Conservation (phyloP, 257 asterid species). For the Euphrasia confusa region DNA sequence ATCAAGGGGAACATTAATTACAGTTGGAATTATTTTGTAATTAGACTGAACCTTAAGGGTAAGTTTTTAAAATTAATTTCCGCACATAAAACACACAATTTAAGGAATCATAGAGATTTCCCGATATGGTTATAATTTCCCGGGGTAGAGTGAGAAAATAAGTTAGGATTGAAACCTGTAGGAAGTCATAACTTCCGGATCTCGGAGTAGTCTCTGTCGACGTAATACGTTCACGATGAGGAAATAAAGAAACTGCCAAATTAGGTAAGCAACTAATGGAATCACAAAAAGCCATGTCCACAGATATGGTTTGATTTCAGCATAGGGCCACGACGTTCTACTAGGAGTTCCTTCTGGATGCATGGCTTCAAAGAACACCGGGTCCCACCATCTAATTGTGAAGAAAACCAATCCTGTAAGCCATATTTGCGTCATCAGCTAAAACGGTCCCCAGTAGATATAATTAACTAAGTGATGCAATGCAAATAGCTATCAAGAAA, state of each 20-base stretch:
- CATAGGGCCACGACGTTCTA: slow-evolving; percentile 82
- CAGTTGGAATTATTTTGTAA: neutral
- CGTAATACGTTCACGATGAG: slow-evolving; percentile 90
- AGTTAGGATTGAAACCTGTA: slow-evolving; percentile 52
- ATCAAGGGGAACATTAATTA: neutral
- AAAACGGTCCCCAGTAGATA: neutral
- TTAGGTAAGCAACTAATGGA: slow-evolving; percentile 66
- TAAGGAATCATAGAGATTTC: no score
- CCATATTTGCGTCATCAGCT: slow-evolving; percentile 14
- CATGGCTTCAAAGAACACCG: slow-evolving; percentile 76
- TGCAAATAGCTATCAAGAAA: neutral
- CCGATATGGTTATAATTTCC: no score
- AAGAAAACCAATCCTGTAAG: slow-evolving; percentile 85
- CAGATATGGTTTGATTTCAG: slow-evolving; percentile 65
- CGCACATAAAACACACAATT: neutral
- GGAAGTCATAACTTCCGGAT: slow-evolving; percentile 98
- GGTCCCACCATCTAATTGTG: slow-evolving; percentile 99
- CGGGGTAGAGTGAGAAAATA: neutral
- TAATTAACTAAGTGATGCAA: neutral
- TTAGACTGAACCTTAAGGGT: neutral
- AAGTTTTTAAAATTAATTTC: neutral
- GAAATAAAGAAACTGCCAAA: slow-evolving; percentile 89
- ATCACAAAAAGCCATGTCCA: slow-evolving; percentile 96
- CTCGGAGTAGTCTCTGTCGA: slow-evolving; percentile 71
- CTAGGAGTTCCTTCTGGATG: slow-evolving; percentile 65